Evolutionary conservation across 768 basidiomycete genomes (phyloP), one percentile per base, ranked within the genome.

Genomic region (Tulasnella sp.): DNA sequence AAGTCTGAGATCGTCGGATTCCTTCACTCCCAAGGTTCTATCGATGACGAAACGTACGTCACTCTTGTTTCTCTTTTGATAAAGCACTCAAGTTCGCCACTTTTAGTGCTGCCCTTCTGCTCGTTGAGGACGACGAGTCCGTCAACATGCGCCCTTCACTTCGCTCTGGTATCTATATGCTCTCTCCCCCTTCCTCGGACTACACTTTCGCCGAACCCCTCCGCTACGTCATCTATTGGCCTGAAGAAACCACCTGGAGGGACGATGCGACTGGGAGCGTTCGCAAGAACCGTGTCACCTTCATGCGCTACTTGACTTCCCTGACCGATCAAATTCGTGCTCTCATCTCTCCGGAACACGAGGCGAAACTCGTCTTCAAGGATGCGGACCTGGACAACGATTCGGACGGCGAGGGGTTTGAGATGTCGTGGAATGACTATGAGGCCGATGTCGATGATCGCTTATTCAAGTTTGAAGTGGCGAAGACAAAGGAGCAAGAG

Each of bases 231-330:
- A 74, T 89, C 5, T 88, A 86, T 72, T 89, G 88, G 88, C 87
- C 88, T 0, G 86, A 89, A 32, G 72, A 72, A 17, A 67, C 65
- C 40, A 71, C 69, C 17, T 89, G 88, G 88, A 77, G 84, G 37
- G 86, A 88, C 76, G 78, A 80, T 17, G 83, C 85, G 2, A 37
- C 22, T 9, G 68, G 68, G 0, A 47, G 29, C n/a, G 82, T 86
- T 64, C 76, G 80, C 35, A 82, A 84, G 2, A 89, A 88, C 78
- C 81, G 88, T 6, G 80, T 84, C 2, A 86, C 87, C 0, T 89
- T 89, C 75, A 88, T 89, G 86, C 79, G 87, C 64, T 89, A 89
- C 75, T 83, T 89, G 17, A 86, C 82, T 1, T 86, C 87, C 78
- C 81, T 88, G 42, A 79, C 84, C 14, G 87, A 89, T 74, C 88